These are phyloP conservation scores for Mortierella sp. DNA, from an alignment of 371 early-diverging fungal genomes.

Conservation along the genomic window DNA sequence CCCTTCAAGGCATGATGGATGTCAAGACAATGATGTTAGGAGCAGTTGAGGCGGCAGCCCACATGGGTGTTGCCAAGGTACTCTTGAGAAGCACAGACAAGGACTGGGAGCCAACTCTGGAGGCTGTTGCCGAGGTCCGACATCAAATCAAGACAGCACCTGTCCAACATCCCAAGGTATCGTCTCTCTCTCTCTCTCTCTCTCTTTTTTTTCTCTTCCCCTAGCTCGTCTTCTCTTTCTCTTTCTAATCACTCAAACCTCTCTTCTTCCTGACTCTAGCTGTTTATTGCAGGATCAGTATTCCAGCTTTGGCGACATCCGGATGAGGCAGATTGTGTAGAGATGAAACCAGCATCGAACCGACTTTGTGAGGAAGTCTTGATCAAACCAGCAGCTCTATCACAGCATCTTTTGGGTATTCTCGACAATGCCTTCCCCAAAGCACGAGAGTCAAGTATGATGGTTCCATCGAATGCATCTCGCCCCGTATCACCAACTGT, in stretches of 20 bases:
- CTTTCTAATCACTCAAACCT: background rate
- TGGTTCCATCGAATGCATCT: constrained; percentile 42
- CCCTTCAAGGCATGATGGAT: constrained; percentile 59
- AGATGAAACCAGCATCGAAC: constrained; percentile 54
- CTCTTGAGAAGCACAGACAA: constrained; percentile 50
- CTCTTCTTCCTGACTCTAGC: constrained; percentile 7
- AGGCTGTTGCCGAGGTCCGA: constrained; percentile 36
- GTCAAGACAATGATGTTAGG: constrained; percentile 69
- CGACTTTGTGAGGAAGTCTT: constrained; percentile 50
- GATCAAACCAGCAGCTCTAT: constrained; percentile 47
- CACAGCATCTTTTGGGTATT: constrained; percentile 47
- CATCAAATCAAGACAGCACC: constrained; percentile 26
- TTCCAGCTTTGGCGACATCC: constrained; percentile 50
- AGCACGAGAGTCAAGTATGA: constrained; percentile 50
- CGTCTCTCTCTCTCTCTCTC: background rate
- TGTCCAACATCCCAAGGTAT: constrained; percentile 50
- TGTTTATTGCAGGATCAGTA: constrained; percentile 47
- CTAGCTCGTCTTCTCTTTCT: background rate
- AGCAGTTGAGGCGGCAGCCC: constrained; percentile 61
- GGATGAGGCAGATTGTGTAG: constrained; percentile 37
- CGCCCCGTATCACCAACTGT: constrained; percentile 30
- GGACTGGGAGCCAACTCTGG: constrained; percentile 45
- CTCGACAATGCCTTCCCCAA: constrained; percentile 52
- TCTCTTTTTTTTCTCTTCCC: background rate
- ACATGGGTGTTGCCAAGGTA: constrained; percentile 45